These are phyloP conservation scores for Pseudogymnoascus verrucosus DNA, from an alignment of 2,329 filamentous ascomycete genomes.

Conservation along the genomic window DNA sequence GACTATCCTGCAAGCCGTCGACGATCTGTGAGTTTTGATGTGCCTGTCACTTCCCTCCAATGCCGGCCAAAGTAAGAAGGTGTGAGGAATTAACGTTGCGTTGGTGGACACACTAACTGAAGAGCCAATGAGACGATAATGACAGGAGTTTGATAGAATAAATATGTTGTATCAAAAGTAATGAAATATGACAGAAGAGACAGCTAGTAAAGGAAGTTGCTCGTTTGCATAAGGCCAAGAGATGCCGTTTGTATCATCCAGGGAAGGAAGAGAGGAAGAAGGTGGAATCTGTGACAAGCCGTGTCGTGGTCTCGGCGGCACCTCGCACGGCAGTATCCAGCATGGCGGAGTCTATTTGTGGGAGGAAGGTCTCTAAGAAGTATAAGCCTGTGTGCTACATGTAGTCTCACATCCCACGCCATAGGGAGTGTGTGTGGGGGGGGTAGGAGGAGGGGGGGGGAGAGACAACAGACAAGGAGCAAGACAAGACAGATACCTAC, in stretches of 20 bases:
- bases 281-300: not conserved
- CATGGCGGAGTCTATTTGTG: not conserved
- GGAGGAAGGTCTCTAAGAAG: not conserved
- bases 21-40: not conserved
- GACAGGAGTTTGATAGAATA: not conserved
- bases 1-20: not conserved
- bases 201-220: not conserved
- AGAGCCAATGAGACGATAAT: not conserved
- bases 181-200: conserved; percentile 3
- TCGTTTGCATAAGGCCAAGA: conserved; percentile 1
- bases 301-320: not conserved
- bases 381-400: not conserved
- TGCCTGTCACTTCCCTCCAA: not conserved
- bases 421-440: not conserved
- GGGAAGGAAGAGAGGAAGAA: not conserved
- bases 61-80: not conserved
- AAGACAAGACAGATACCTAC: not conserved
- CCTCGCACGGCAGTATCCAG: not conserved
- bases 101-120: not conserved
- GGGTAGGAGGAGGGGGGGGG: not conserved
- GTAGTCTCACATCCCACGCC: not conserved
- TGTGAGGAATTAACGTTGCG: not conserved
- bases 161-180: conserved; percentile 1
- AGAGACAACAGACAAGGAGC: not conserved
- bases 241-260: not conserved